Percentiles rank a stretch among this genome's conserved stretches.
phyloP scores from a whole-genome alignment of 331 rosid species.

The Pyrus hybrid region DNA sequence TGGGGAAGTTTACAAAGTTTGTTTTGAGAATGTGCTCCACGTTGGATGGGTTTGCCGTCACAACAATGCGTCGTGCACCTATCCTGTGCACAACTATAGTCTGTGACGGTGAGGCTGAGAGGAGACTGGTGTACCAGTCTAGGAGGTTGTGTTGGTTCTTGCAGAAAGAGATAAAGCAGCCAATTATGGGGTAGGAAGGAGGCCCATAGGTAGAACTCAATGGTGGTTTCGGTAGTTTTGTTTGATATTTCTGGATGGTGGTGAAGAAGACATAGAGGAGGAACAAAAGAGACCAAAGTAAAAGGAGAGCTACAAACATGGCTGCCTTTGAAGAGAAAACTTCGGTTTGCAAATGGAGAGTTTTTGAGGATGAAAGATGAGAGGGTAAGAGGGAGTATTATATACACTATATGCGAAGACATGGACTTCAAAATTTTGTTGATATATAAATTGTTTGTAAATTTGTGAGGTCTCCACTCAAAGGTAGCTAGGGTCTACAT shows the following conservation, averaged over 20 bases:
- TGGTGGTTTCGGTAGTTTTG: neutral
- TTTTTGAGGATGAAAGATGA: neutral
- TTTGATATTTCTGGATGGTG: neutral
- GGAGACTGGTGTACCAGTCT: constrained; percentile 56
- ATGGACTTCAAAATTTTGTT: no score
- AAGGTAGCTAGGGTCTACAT: neutral
- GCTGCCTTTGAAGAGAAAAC: neutral
- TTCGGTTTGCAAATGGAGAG: neutral
- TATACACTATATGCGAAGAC: no score
- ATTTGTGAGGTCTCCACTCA: neutral
- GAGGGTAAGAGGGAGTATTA: neutral
- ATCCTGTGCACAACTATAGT: constrained; percentile 49
- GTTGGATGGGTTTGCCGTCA: constrained; percentile 66
- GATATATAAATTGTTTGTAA: no score
- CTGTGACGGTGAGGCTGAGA: constrained; percentile 43
- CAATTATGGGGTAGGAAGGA: constrained; percentile 53
- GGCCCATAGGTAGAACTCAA: constrained; percentile 16
- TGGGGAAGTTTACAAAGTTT: constrained; percentile 66
- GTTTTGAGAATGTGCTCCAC: constrained; percentile 61
- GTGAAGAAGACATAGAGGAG: constrained; percentile 4
- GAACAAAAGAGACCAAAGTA: neutral
- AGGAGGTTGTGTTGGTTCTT: constrained; percentile 50
- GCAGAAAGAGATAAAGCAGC: constrained; percentile 58
- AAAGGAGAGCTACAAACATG: constrained; percentile 19
- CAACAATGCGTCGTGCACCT: constrained; percentile 42